phyloP scores from a whole-genome alignment of 1,284 basidiomycete genomes.

The Moesziomyces globuligerus region DNA sequence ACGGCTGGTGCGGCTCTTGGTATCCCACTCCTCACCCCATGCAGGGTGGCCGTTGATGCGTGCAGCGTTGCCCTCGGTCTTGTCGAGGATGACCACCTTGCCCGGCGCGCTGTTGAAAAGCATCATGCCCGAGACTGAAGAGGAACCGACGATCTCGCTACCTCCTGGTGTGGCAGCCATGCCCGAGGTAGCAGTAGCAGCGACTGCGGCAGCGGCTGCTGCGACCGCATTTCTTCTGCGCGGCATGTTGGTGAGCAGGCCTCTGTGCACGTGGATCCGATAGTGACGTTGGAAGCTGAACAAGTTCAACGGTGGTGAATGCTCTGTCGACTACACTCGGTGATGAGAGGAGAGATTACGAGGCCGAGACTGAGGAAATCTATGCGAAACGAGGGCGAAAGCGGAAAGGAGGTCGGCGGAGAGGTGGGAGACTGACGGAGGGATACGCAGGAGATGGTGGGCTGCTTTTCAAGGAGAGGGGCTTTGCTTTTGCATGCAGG shows the following conservation, averaged over 20 bases:
- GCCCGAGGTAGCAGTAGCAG: constrained; percentile 11
- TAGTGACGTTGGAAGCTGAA: no score
- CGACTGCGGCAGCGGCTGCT: constrained; percentile 19
- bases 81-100: constrained; percentile 67
- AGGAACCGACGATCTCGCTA: constrained; percentile 48
- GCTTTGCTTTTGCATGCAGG: neutral
- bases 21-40: constrained; percentile 55
- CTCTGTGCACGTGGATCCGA: neutral
- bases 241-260: constrained; percentile 8
- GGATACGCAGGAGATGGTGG: no score
- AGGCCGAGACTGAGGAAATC: no score
- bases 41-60: constrained; percentile 49
- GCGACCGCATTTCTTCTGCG: constrained; percentile 10
- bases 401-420: no score
- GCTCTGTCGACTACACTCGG: no score
- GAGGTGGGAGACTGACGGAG: no score
- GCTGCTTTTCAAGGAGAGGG: no score
- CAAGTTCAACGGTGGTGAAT: no score
- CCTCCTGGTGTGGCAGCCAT: constrained; percentile 44
- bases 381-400: no score
- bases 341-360: no score
- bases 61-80: constrained; percentile 64
- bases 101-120: constrained; percentile 55
- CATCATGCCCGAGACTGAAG: constrained; percentile 61
- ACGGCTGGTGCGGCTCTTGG: constrained; percentile 39